A percentile compares a stretch with the other conserved stretches of the same genome.
Evolutionary conservation across 2,329 filamentous ascomycete species (phyloP).

Genomic region (Fusarium sp.): DNA sequence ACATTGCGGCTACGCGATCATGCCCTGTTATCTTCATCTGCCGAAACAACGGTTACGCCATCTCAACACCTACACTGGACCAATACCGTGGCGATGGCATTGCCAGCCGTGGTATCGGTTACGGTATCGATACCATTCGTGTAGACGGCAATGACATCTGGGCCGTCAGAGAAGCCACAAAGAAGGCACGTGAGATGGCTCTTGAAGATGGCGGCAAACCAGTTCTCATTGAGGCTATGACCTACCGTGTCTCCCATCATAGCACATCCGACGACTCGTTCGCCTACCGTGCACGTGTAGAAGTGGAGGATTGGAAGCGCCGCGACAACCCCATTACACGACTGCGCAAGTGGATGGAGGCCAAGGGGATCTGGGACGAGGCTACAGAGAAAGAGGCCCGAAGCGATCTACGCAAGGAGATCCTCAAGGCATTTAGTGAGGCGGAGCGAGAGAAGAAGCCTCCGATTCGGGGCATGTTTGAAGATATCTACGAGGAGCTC

Average conservation of each 20-base stretch:
- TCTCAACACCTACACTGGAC: slow-evolving; percentile 88
- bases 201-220: slow-evolving; percentile 84
- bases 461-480: slow-evolving; percentile 78
- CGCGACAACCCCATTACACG: slow-evolving; percentile 90
- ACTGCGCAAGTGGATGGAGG: slow-evolving; percentile 91
- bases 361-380: slow-evolving; percentile 86
- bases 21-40: slow-evolving; percentile 92
- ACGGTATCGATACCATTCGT: slow-evolving; percentile 93
- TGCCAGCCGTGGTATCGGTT: slow-evolving; percentile 85
- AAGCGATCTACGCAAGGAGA: slow-evolving; percentile 75
- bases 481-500: slow-evolving; percentile 89
- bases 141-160: slow-evolving; percentile 97
- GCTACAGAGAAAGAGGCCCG: slow-evolving; percentile 80
- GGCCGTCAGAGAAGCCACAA: slow-evolving; percentile 85
- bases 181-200: slow-evolving; percentile 81
- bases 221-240: slow-evolving; percentile 94
- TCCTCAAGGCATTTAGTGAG: slow-evolving; percentile 85
- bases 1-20: slow-evolving; percentile 89
- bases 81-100: slow-evolving; percentile 95
- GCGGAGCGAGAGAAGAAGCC: slow-evolving; percentile 88
- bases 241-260: slow-evolving; percentile 97
- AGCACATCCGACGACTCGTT: slow-evolving; percentile 98
- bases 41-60: slow-evolving; percentile 93
- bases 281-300: slow-evolving; percentile 91
- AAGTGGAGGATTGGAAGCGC: slow-evolving; percentile 96